Evolutionary conservation across 305 asterid genomes (phyloP).

Genomic region (Fraxinus albicans): DNA sequence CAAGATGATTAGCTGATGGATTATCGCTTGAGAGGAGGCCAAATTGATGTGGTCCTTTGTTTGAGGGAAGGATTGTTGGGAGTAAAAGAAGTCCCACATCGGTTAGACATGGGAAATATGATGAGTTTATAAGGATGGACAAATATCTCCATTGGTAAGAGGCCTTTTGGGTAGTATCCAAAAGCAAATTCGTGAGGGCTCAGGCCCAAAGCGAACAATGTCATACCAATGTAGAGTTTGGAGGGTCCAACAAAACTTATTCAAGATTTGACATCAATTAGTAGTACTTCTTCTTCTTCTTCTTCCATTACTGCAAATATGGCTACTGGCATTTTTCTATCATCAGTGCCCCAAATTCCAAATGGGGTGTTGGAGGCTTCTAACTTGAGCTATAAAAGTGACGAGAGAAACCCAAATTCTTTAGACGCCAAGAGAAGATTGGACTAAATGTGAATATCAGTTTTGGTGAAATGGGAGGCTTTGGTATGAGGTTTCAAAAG

Average conservation of each 20-base stretch:
- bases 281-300: conserved; percentile 17
- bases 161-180: no score
- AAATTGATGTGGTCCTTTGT: no score
- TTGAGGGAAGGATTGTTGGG: no score
- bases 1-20: no score
- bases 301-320: conserved; percentile 5
- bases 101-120: no score
- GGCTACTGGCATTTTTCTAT: conserved; percentile 1
- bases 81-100: no score
- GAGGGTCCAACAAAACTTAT: conserved; percentile 22
- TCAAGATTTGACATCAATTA: conserved; percentile 43
- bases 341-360: conserved; percentile 47
- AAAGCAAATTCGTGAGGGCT: no score
- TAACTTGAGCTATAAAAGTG: conserved; percentile 53
- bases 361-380: conserved; percentile 62
- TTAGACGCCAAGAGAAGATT: conserved; percentile 47
- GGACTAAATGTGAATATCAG: conserved; percentile 30
- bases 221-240: no score
- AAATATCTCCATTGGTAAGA: no score
- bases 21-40: no score
- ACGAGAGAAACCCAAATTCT: conserved; percentile 43
- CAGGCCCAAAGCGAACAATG: no score
- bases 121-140: no score
- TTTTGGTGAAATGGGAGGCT: conserved; percentile 43
- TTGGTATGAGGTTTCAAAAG: conserved; percentile 29